A percentile compares a stretch with the other conserved stretches of the same genome.
phyloP scores from a whole-genome alignment of 805 yeast genomes.

The Priceomyces castillae region DNA sequence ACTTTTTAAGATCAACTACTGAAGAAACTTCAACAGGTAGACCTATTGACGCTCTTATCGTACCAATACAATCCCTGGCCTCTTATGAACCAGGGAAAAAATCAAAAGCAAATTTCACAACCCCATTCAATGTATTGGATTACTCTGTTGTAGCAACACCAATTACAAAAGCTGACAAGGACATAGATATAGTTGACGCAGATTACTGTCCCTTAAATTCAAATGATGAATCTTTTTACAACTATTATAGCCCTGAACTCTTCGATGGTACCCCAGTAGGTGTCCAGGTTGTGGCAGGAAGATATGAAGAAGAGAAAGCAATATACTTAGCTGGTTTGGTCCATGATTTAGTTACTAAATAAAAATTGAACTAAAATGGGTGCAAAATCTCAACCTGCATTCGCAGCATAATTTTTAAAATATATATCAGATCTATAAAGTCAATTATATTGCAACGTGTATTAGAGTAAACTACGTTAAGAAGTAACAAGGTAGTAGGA shows the following conservation, averaged over 20 bases:
- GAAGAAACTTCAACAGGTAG: constrained; percentile 31
- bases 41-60: constrained; percentile 39
- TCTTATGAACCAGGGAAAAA: constrained; percentile 11
- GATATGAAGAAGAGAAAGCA: constrained; percentile 61
- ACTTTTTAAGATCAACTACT: constrained; percentile 6
- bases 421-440: too few relatives aligned
- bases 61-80: constrained; percentile 25
- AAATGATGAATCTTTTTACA: constrained; percentile 43
- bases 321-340: constrained; percentile 15
- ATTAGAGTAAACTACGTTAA: too few relatives aligned
- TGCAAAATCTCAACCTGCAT: too few relatives aligned
- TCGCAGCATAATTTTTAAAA: too few relatives aligned
- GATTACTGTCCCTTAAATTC: constrained; percentile 31
- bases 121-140: constrained; percentile 7
- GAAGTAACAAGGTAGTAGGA: too few relatives aligned
- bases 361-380: too few relatives aligned
- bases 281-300: constrained; percentile 59
- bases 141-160: constrained; percentile 7
- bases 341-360: background rate
- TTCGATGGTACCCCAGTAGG: constrained; percentile 61
- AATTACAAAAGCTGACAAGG: constrained; percentile 51
- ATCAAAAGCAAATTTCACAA: constrained; percentile 26
- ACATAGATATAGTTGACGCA: constrained; percentile 31
- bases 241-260: constrained; percentile 44
- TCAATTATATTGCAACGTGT: too few relatives aligned